Evolutionary conservation across 2,329 filamentous ascomycete species (phyloP).

Genomic region (Talaromyces sp.): DNA sequence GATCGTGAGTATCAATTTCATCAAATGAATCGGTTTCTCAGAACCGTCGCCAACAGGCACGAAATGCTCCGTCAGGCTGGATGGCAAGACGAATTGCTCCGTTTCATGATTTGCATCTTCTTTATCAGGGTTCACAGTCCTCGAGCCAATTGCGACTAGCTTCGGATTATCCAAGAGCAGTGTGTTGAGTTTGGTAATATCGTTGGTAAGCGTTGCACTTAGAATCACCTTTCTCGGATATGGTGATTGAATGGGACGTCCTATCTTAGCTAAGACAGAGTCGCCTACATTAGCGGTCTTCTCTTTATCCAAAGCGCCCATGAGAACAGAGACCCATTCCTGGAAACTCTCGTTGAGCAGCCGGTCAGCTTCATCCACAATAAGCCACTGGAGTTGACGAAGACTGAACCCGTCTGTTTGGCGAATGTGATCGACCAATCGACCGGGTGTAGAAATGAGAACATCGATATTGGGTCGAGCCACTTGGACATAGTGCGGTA

Average conservation of each 20-base stretch:
- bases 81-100: constrained; percentile 60
- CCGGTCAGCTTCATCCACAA: constrained; percentile 93
- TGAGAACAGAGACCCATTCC: constrained; percentile 76
- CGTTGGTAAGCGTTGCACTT: constrained; percentile 87
- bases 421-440: constrained; percentile 85
- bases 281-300: constrained; percentile 48
- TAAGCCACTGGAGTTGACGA: constrained; percentile 76
- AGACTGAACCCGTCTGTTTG: constrained; percentile 80
- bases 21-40: constrained; percentile 79
- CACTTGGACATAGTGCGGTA: constrained; percentile 63
- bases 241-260: constrained; percentile 39
- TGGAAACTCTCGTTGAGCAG: constrained; percentile 89
- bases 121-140: constrained; percentile 24
- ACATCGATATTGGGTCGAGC: constrained; percentile 77
- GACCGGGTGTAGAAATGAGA: constrained; percentile 85
- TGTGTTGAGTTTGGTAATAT: constrained; percentile 74
- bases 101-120: constrained; percentile 24
- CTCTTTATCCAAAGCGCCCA: constrained; percentile 58
- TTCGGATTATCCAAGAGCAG: constrained; percentile 71
- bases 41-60: constrained; percentile 67
- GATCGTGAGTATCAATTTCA: constrained; percentile 64
- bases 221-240: constrained; percentile 76
- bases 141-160: constrained; percentile 70
- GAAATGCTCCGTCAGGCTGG: constrained; percentile 62
- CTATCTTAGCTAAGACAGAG: constrained; percentile 35